phyloP scores from a whole-genome alignment of 495 filamentous ascomycete genomes.

The Xylaria palmicola region DNA sequence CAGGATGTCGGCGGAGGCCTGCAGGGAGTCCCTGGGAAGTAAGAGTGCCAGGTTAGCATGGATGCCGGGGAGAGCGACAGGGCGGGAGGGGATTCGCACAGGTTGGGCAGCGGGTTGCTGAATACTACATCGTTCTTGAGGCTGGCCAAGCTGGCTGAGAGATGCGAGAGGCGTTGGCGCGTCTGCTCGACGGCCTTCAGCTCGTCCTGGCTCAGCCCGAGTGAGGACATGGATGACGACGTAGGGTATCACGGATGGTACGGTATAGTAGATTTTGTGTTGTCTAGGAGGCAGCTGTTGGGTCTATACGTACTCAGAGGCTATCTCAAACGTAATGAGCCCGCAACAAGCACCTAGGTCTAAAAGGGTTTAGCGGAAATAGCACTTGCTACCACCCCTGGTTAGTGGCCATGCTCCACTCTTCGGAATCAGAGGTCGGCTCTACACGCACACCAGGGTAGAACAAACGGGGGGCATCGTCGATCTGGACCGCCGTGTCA shows the following conservation, averaged over 20 bases:
- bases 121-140: constrained; percentile 44
- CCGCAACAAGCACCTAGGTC: too few species aligned
- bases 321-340: too few species aligned
- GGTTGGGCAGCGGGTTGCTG: constrained; percentile 38
- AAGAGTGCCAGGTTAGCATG: background rate
- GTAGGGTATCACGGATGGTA: background rate
- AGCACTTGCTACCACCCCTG: too few species aligned
- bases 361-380: too few species aligned
- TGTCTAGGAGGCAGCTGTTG: too few species aligned
- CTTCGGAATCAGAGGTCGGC: too few species aligned
- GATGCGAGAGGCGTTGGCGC: constrained; percentile 67
- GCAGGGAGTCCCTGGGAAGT: constrained; percentile 62
- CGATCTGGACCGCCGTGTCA: too few species aligned
- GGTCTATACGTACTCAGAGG: too few species aligned
- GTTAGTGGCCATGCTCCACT: too few species aligned
- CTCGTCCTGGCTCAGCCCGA: constrained; percentile 56
- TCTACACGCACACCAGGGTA: too few species aligned
- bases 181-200: constrained; percentile 72
- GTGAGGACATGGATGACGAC: constrained; percentile 42
- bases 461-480: too few species aligned
- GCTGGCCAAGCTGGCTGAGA: constrained; percentile 65
- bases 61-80: background rate
- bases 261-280: too few species aligned
- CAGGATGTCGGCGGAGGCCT: constrained; percentile 64
- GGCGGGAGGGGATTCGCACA: constrained; percentile 19